Percentiles rank a stretch among this genome's conserved stretches.
phyloP scores from a whole-genome alignment of 306 rosid species.

The Hylodesmum podocarpum region DNA sequence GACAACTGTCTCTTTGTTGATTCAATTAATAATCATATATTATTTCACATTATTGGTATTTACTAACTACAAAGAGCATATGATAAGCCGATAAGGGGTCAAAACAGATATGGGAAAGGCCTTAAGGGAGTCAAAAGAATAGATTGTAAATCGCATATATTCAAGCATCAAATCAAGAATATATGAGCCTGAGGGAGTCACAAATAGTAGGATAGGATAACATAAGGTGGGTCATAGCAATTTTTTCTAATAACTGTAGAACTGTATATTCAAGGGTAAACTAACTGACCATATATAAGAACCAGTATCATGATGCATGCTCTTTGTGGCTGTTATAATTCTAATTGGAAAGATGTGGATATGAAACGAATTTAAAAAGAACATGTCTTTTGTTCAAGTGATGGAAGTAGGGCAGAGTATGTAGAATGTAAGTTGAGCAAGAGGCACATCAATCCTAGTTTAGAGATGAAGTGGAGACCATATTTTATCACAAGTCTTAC shows the following conservation, averaged over 20 bases:
- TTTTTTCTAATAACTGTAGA: background rate
- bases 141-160: background rate
- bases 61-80: background rate
- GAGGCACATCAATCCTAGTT: background rate
- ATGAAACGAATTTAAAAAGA: background rate
- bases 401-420: background rate
- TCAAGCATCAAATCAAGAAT: background rate
- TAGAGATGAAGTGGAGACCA: background rate
- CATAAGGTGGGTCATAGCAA: background rate
- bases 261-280: background rate
- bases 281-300: background rate
- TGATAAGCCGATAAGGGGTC: background rate
- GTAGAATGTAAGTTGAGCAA: background rate
- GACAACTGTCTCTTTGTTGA: background rate
- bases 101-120: background rate
- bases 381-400: background rate
- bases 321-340: background rate
- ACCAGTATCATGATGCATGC: background rate
- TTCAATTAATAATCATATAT: background rate
- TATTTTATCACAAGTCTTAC: background rate
- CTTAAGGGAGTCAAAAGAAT: background rate
- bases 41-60: background rate
- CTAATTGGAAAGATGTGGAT: background rate
- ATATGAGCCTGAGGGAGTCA: background rate
- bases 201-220: background rate